Evolutionary conservation across 2,329 filamentous ascomycete species (phyloP), one percentile per base, ranked within the genome.

Genomic region (Zymoseptoria tritici): DNA sequence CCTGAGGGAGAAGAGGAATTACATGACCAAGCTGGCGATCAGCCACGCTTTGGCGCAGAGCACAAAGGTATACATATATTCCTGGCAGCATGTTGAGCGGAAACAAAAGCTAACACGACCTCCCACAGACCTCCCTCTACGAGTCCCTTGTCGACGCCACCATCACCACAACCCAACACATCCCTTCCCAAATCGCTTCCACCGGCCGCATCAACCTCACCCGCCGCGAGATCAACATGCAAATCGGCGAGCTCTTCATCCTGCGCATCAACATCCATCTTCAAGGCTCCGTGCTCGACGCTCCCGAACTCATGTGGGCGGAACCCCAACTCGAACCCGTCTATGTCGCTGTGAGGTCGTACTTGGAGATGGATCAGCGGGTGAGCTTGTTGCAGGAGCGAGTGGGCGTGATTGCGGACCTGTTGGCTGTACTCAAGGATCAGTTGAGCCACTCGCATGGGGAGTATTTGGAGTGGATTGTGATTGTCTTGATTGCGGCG

Each of bases 171-270:
- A 97, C 92, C 70, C 95, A 96, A 72, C 90, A 95, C 60, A 89
- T 99, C 4, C 94, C 94, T 0, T 87, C 90, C 8, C 90, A 96
- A 74, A 96, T 99, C 67, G 93, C 94, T 2, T 79, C 89, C 65
- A 97, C 93, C 0, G 94, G 94, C 64, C 94, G 92, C 71, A 94
- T 99, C 71, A 87, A 90, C 58, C 84, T 99, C 60, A 91, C 87
- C 60, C 86, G 93, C 51, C 85, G 86, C 60, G 86, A 97, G 73
- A 97, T 99, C 80, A 97, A 97, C 80, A 97, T 97, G 92, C 92
- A 97, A 76, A 97, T 99, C 62, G 94, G 94, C 73, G 92, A 99
- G 78, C 84, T 99, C 57, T 99, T 99, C 76, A 97, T 99, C 71
- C 80, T 99, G 31, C 86, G 94, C 61, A 97, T 99, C 78, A 97